A percentile compares a stretch with the other conserved stretches of the same genome.
Conservation (phyloP, 2,329 filamentous ascomycete species). For the Sordariomycetes sp. region DNA sequence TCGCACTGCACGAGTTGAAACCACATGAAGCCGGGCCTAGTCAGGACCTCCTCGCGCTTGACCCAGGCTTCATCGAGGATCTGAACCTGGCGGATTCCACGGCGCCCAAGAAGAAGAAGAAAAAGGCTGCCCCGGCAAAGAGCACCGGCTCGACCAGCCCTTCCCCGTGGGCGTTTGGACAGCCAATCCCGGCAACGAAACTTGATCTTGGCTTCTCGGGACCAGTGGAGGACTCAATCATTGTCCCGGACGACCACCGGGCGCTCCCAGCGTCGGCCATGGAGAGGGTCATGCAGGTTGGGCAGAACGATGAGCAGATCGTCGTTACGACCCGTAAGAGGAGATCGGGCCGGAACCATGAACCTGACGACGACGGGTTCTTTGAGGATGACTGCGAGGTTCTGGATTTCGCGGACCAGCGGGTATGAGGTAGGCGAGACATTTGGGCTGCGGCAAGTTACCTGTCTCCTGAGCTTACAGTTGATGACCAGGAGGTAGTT, state of each 20-base stretch:
- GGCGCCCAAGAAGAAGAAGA: constrained; percentile 22
- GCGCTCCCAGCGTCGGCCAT: constrained; percentile 50
- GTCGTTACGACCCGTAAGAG: constrained; percentile 70
- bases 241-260: constrained; percentile 38
- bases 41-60: not conserved
- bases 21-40: not conserved
- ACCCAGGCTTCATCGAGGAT: constrained; percentile 17
- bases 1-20: constrained; percentile 60
- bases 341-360: constrained; percentile 33
- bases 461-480: not conserved
- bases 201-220: constrained; percentile 36
- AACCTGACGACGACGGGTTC: constrained; percentile 57
- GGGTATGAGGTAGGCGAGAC: constrained; percentile 29
- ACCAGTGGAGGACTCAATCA: constrained; percentile 37
- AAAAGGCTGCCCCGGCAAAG: constrained; percentile 7
- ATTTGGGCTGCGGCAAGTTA: not conserved
- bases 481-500: not conserved
- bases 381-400: constrained; percentile 92
- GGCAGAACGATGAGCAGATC: constrained; percentile 58
- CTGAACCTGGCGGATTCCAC: constrained; percentile 24
- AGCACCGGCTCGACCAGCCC: constrained; percentile 8
- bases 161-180: constrained; percentile 46
- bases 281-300: constrained; percentile 45
- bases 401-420: constrained; percentile 69
- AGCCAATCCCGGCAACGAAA: constrained; percentile 33